Conservation (phyloP, 352 stramenopile species). For the Phytophthora agathidicida region DNA sequence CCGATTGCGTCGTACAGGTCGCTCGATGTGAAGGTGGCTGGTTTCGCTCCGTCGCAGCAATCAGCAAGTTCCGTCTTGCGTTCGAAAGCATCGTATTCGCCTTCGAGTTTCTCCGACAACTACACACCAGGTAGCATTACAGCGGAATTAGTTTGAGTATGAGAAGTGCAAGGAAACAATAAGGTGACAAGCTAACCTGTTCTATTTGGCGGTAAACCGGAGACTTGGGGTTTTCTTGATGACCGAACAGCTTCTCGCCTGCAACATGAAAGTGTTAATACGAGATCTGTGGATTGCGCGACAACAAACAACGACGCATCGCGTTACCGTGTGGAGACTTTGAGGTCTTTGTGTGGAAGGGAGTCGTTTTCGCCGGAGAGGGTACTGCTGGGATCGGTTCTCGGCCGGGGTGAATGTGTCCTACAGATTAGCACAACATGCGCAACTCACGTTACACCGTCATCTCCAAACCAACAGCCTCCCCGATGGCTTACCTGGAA, state of each 20-base stretch:
- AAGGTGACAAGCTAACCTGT: constrained; percentile 31
- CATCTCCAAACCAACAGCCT: not conserved
- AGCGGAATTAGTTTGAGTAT: not conserved
- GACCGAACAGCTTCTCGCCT: constrained; percentile 59
- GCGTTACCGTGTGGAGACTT: constrained; percentile 30
- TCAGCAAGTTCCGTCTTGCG: constrained; percentile 45
- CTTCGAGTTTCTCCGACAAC: constrained; percentile 49
- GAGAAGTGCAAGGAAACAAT: not conserved
- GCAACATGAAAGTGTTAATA: not conserved
- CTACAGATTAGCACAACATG: constrained; percentile 20
- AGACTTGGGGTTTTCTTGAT: constrained; percentile 55
- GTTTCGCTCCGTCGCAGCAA: constrained; percentile 42
- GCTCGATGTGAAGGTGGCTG: constrained; percentile 58
- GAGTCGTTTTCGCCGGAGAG: constrained; percentile 13
- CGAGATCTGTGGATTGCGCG: not conserved
- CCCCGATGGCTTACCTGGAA: constrained; percentile 44
- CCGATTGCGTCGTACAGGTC: constrained; percentile 82
- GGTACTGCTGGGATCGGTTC: constrained; percentile 26
- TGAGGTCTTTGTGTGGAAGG: constrained; percentile 32
- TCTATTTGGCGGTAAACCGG: constrained; percentile 68
- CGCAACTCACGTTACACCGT: not conserved
- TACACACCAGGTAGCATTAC: constrained; percentile 19
- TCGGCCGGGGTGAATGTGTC: constrained; percentile 72
- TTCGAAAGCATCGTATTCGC: constrained; percentile 67
- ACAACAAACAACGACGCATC: not conserved